Evolutionary conservation across 805 yeast species (phyloP), one percentile per base, ranked within the genome.

Genomic region (Clavispora phyllophila): DNA sequence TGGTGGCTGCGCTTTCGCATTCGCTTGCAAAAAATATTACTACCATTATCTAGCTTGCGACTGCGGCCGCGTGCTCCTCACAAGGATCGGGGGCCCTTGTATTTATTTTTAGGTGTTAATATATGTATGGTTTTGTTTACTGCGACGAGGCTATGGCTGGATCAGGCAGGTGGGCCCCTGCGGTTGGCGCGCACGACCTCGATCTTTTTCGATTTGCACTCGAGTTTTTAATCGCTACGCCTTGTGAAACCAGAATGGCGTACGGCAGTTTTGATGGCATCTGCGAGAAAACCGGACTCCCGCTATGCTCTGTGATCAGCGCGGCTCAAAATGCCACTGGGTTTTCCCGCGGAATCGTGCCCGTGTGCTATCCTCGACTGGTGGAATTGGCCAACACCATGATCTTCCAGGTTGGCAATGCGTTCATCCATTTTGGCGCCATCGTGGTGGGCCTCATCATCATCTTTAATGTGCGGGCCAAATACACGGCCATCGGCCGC

Each of bases 401-500:
- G 67, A 87, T 91, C 17, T 91, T 89, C 66, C 87, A 87, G 60
- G 72, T 87, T 12, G 97, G 96, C 23, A 85, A 83, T 48, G 88
- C 95, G 6, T 85, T 91, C 58, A 78, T 89, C 17, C 87, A 90
- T 57, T 80, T 91, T 40, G 88, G 84, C 1, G 79, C 87, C 0
- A 64, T 93, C 26, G 64, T 76, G 6, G 75, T 87, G 33, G 49
- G 84, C 28, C 68, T 82, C 39, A 75, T 88, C 53, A 85, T 90
- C 42, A 70, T 89, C 10, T 86, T 82, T 68, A 82, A 84, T 53
- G 80, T 90, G 35, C 73, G 90, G 58, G 71, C 82, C 45, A 88
- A 91, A 68, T 90, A 87, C 60, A 93, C 99, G 0, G 97, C 98
- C 10, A 90, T 93, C 45, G 98, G 97, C 4, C 74, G 98, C 47